Conservation (phyloP, 1,139 yeast species). For the Debaryomycetaceae sp. region DNA sequence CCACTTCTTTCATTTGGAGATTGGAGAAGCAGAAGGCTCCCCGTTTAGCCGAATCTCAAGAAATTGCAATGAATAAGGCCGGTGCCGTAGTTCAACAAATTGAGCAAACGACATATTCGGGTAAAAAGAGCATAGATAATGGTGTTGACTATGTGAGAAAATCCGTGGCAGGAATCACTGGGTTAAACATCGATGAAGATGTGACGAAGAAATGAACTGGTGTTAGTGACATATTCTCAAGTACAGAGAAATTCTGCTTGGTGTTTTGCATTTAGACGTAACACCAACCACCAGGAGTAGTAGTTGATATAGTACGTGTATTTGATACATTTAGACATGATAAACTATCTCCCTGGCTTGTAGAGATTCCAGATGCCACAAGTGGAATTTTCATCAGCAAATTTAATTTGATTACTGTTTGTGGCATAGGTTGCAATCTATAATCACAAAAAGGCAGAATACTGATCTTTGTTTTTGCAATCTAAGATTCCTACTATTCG, state of each 20-base stretch:
- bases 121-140: conserved; percentile 37
- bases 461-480: background rate
- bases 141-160: conserved; percentile 45
- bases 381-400: background rate
- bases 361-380: background rate
- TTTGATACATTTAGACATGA: too few species aligned
- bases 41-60: conserved; percentile 63
- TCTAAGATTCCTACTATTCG: background rate
- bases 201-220: conserved; percentile 43
- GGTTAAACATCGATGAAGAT: conserved; percentile 64
- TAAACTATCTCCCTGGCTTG: background rate
- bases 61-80: conserved; percentile 41
- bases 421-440: background rate
- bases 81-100: conserved; percentile 45
- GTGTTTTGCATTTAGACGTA: too few species aligned
- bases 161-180: conserved; percentile 59
- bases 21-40: conserved; percentile 68
- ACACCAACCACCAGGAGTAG: too few species aligned
- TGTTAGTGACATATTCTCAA: too few species aligned
- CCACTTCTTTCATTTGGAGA: conserved; percentile 58
- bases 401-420: background rate
- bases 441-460: background rate
- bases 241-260: too few species aligned
- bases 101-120: conserved; percentile 31
- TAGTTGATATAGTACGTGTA: too few species aligned